Conservation (phyloP, 1,284 basidiomycete genomes). For the Pisolithus thermaeus region DNA sequence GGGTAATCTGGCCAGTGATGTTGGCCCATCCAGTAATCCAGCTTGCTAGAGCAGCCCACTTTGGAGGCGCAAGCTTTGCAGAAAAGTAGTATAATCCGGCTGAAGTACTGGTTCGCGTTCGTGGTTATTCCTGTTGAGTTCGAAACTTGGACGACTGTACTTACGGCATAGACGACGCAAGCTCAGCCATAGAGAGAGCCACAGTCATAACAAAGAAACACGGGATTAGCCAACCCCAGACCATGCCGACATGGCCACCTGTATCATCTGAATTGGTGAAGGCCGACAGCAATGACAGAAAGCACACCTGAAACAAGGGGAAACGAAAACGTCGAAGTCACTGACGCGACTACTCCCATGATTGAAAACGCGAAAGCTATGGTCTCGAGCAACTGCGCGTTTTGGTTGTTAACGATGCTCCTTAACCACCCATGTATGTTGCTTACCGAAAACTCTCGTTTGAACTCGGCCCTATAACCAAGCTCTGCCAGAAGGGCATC, state of each 20-base stretch:
- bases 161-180: slow-evolving; percentile 72
- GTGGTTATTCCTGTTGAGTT: not conserved
- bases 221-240: slow-evolving; percentile 75
- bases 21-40: slow-evolving; percentile 74
- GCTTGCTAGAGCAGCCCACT: slow-evolving; percentile 55
- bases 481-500: slow-evolving; percentile 55
- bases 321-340: slow-evolving; percentile 62
- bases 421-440: not conserved
- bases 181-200: slow-evolving; percentile 65
- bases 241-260: slow-evolving; percentile 73
- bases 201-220: slow-evolving; percentile 62
- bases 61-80: slow-evolving; percentile 58
- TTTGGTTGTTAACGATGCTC: not conserved
- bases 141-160: slow-evolving; percentile 19
- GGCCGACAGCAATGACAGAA: not conserved
- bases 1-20: slow-evolving; percentile 52
- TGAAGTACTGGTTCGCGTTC: slow-evolving; percentile 41
- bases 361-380: slow-evolving; percentile 69
- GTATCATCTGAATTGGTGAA: slow-evolving; percentile 3
- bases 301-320: slow-evolving; percentile 50
- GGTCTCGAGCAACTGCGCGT: slow-evolving; percentile 50
- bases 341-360: slow-evolving; percentile 69
- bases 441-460: slow-evolving; percentile 67
- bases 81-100: slow-evolving; percentile 73
- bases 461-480: slow-evolving; percentile 74